Evolutionary conservation across 2,329 filamentous ascomycete species (phyloP).

Genomic region (Stagonosporopsis rhizophila): DNA sequence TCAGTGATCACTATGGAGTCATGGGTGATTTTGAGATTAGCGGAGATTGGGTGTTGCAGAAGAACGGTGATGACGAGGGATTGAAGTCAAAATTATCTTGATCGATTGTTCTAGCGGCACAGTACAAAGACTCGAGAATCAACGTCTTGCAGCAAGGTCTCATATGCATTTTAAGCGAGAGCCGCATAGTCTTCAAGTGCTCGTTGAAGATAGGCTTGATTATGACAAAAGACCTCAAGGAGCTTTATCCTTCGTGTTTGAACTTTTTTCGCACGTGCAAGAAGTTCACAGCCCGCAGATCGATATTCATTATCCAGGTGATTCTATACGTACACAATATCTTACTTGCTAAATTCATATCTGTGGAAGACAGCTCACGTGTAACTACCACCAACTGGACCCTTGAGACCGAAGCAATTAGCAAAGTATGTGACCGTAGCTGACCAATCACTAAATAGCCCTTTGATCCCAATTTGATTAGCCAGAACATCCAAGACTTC

Average conservation of each 20-base stretch:
- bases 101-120: not conserved
- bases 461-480: conserved; percentile 65
- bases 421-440: conserved; percentile 72
- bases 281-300: not conserved
- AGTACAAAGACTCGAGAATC: not conserved
- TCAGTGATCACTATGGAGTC: conserved; percentile 60
- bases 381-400: conserved; percentile 25
- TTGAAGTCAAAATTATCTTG: not conserved
- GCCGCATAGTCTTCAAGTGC: too few relatives aligned
- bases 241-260: too few relatives aligned
- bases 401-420: conserved; percentile 65
- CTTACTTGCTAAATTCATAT: not conserved
- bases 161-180: too few relatives aligned
- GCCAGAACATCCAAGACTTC: conserved; percentile 67
- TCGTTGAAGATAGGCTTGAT: too few relatives aligned
- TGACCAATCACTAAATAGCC: conserved; percentile 71
- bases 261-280: too few relatives aligned
- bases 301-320: not conserved
- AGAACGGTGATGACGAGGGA: too few relatives aligned
- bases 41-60: conserved; percentile 9
- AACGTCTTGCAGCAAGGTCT: not conserved
- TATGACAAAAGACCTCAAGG: too few relatives aligned
- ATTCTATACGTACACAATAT: not conserved
- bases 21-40: conserved; percentile 40
- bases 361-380: not conserved